A percentile compares a stretch with the other conserved stretches of the same genome.
Conservation (phyloP, 345 rosid genomes). For the Gossypioides kirkii region DNA sequence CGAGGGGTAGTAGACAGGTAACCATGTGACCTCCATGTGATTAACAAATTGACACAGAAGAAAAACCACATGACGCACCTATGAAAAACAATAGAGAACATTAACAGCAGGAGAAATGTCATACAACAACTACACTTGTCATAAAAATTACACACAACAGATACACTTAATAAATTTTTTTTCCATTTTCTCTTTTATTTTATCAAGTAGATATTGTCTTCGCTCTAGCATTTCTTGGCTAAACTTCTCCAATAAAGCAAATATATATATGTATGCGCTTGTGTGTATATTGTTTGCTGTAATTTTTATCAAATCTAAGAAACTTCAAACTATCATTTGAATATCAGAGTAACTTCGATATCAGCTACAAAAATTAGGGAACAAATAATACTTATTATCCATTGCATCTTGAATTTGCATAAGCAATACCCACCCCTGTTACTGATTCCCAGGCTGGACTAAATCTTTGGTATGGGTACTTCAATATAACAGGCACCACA, state of each 20-base stretch:
- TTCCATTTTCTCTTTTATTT: neutral
- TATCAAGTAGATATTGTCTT: neutral
- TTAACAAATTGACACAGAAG: conserved; percentile 88
- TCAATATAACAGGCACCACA: conserved; percentile 77
- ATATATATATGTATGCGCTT: no score
- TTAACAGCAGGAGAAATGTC: neutral
- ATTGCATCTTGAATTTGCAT: conserved; percentile 6
- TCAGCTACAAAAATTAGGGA: neutral
- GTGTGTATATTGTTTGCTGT: no score
- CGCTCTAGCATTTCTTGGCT: neutral
- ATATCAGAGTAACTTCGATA: no score
- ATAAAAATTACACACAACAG: neutral
- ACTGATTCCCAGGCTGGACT: conserved; percentile 97
- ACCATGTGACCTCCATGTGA: conserved; percentile 65
- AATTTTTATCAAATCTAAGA: no score
- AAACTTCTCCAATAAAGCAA: neutral
- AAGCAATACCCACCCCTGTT: conserved; percentile 64
- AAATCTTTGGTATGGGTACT: conserved; percentile 83
- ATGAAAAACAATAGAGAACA: conserved; percentile 17
- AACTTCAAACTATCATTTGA: no score
- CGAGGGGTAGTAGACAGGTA: conserved; percentile 85
- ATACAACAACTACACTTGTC: neutral
- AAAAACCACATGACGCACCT: conserved; percentile 79
- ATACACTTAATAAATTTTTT: neutral
- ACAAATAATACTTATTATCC: neutral